Evolutionary conservation across 2,329 filamentous ascomycete genomes (phyloP).

Genomic region (Phialocephala sp.): DNA sequence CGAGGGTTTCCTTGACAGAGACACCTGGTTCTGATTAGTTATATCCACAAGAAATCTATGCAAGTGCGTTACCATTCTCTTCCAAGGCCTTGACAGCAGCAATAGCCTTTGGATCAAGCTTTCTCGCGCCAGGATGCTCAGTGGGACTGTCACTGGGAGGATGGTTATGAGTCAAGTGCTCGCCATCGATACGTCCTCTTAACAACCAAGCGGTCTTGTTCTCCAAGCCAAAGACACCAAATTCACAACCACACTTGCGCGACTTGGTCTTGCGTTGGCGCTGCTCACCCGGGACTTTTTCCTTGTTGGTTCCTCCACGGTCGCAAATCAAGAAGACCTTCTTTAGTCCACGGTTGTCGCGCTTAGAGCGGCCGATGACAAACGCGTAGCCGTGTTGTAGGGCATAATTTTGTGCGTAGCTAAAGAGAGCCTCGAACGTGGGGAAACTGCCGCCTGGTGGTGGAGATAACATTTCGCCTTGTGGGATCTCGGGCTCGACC

Average conservation of each 20-base stretch:
- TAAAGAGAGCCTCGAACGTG: slow-evolving; percentile 68
- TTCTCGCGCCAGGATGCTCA: slow-evolving; percentile 69
- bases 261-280: slow-evolving; percentile 67
- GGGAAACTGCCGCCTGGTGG: slow-evolving; percentile 69
- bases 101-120: slow-evolving; percentile 71
- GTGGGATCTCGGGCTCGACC: slow-evolving; percentile 26
- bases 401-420: slow-evolving; percentile 68
- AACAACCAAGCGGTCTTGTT: slow-evolving; percentile 71
- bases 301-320: slow-evolving; percentile 68
- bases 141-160: slow-evolving; percentile 69
- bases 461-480: slow-evolving; percentile 41
- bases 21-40: slow-evolving; percentile 56
- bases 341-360: slow-evolving; percentile 68
- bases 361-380: slow-evolving; percentile 69
- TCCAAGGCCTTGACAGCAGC: slow-evolving; percentile 70
- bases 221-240: slow-evolving; percentile 73
- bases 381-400: slow-evolving; percentile 72
- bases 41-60: slow-evolving; percentile 12
- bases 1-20: slow-evolving; percentile 69
- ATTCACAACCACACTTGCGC: slow-evolving; percentile 71
- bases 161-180: slow-evolving; percentile 67
- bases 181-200: slow-evolving; percentile 64
- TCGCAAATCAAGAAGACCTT: slow-evolving; percentile 73
- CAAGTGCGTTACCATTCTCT: slow-evolving; percentile 61
- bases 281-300: slow-evolving; percentile 43